Conservation (phyloP, 495 filamentous ascomycete genomes). For the Aspergillus bridgeri region DNA sequence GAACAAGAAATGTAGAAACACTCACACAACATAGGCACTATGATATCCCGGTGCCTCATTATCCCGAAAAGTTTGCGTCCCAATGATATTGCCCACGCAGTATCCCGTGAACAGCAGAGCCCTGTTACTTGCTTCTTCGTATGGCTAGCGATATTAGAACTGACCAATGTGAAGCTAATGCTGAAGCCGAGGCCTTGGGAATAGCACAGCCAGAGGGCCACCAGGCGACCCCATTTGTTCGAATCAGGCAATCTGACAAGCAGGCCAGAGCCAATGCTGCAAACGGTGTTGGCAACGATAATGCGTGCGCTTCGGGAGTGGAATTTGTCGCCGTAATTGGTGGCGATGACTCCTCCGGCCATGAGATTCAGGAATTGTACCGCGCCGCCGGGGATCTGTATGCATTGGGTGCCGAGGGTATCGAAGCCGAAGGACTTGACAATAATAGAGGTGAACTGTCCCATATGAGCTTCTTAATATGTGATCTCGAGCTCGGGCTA, state of each 20-base stretch:
- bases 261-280: conserved; percentile 55
- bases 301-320: conserved; percentile 31
- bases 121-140: conserved; percentile 27
- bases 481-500: neutral
- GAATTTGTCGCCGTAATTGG: conserved; percentile 34
- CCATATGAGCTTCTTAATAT: conserved; percentile 2
- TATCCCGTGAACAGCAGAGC: conserved; percentile 39
- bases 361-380: conserved; percentile 39
- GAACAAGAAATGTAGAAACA: conserved; percentile 6
- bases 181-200: conserved; percentile 47
- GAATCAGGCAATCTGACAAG: conserved; percentile 47
- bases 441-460: conserved; percentile 46
- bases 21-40: conserved; percentile 52
- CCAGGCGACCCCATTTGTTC: conserved; percentile 52
- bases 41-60: conserved; percentile 52
- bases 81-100: conserved; percentile 55
- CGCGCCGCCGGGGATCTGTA: conserved; percentile 49
- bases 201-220: conserved; percentile 53
- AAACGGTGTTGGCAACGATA: conserved; percentile 46
- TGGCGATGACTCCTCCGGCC: conserved; percentile 34
- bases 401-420: conserved; percentile 52
- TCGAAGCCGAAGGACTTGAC: conserved; percentile 52
- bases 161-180: conserved; percentile 44
- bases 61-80: conserved; percentile 51
- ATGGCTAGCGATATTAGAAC: conserved; percentile 47